Percentiles rank a stretch among this genome's conserved stretches.
These are phyloP conservation scores for Coemansia sp. DNA, from an alignment of 192 early-diverging fungal species.

Conservation along the genomic window DNA sequence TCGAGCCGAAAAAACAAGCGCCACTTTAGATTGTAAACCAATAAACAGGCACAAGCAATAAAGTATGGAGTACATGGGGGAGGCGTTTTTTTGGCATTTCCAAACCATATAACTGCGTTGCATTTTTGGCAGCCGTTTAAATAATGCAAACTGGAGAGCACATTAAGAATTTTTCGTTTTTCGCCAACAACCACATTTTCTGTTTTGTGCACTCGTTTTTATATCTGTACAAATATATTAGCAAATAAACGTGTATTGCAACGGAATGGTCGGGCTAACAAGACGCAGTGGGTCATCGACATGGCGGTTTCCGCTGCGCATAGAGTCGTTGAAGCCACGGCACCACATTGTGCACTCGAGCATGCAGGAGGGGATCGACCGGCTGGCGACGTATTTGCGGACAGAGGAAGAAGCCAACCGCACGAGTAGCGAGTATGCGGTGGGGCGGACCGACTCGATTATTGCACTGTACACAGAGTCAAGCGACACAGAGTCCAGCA, in stretches of 20 bases:
- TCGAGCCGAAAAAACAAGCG: neutral
- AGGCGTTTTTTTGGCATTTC: neutral
- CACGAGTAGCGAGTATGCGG: neutral
- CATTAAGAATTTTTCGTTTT: neutral
- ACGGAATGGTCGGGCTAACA: neutral
- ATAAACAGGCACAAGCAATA: neutral
- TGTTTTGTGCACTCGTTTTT: neutral
- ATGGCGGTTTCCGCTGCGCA: slow-evolving; percentile 39
- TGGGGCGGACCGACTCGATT: slow-evolving; percentile 21
- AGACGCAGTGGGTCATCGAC: neutral
- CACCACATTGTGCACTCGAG: slow-evolving; percentile 46
- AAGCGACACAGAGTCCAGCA: no score
- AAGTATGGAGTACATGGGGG: neutral
- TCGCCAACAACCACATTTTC: neutral
- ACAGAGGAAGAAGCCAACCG: slow-evolving; percentile 23
- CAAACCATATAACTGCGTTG: slow-evolving; percentile 1
- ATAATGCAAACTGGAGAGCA: neutral
- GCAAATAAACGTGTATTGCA: neutral
- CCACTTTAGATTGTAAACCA: neutral
- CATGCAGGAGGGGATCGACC: slow-evolving; percentile 35
- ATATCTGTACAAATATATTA: neutral
- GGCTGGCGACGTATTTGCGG: slow-evolving; percentile 40
- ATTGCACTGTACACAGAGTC: slow-evolving; percentile 31
- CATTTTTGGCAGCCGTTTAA: neutral
- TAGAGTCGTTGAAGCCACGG: slow-evolving; percentile 25